Conservation (phyloP, 257 asterid species). For the Echium plantagineum region DNA sequence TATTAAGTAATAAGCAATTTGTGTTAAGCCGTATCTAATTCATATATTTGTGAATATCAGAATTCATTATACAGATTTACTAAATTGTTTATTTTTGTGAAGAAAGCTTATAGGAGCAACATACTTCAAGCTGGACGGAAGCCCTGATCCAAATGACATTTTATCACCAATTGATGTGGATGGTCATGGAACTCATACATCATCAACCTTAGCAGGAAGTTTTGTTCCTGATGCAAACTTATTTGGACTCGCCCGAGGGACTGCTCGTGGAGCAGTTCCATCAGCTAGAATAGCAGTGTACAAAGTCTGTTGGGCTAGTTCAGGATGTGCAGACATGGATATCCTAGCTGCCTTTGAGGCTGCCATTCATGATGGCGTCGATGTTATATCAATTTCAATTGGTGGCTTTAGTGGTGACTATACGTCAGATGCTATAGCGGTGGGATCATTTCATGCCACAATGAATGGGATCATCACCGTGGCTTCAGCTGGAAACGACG, state of each 20-base stretch:
- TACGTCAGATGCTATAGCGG: constrained; percentile 54
- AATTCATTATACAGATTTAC: not conserved
- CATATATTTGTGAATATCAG: too few relatives aligned
- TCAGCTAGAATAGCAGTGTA: constrained; percentile 78
- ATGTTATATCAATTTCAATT: constrained; percentile 68
- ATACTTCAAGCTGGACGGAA: constrained; percentile 66
- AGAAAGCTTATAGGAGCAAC: constrained; percentile 93
- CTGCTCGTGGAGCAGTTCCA: constrained; percentile 90
- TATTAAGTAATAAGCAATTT: too few relatives aligned
- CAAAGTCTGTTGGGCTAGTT: constrained; percentile 69
- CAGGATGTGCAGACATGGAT: constrained; percentile 78
- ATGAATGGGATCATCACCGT: constrained; percentile 66
- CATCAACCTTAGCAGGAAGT: constrained; percentile 76
- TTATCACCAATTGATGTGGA: constrained; percentile 65
- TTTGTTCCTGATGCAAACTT: constrained; percentile 50
- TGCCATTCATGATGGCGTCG: constrained; percentile 84
- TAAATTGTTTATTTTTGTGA: constrained; percentile 12
- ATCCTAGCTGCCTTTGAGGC: constrained; percentile 85
- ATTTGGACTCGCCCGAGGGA: constrained; percentile 66
- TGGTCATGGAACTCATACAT: constrained; percentile 96
- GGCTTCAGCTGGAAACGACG: constrained; percentile 84
- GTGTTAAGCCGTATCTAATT: too few relatives aligned
- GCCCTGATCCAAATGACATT: constrained; percentile 40
- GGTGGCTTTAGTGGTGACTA: constrained; percentile 55
- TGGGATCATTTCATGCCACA: constrained; percentile 77